These are phyloP conservation scores for Citeromyces nyonsensis DNA, from an alignment of 805 yeast genomes.

Conservation along the genomic window DNA sequence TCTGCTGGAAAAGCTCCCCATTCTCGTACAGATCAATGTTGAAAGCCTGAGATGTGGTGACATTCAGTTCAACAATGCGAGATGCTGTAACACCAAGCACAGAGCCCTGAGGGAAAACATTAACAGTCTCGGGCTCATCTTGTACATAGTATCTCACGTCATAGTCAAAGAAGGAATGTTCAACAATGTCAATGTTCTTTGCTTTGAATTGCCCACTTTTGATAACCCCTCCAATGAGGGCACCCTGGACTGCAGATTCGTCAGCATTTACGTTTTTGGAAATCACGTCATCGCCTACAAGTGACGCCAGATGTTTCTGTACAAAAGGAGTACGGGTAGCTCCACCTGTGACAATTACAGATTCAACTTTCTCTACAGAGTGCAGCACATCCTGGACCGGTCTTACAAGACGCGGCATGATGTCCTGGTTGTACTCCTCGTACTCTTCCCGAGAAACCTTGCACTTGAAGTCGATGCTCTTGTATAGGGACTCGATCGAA, in stretches of 20 bases:
- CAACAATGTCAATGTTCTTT: conserved; percentile 42
- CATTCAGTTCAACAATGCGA: conserved; percentile 18
- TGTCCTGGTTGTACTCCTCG: conserved; percentile 37
- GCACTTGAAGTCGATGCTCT: conserved; percentile 62
- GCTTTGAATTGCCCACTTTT: conserved; percentile 56
- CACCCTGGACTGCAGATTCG: conserved; percentile 85
- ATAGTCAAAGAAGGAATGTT: conserved; percentile 35
- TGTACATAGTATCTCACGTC: conserved; percentile 16
- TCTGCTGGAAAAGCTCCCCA: conserved; percentile 15
- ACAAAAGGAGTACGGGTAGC: conserved; percentile 83
- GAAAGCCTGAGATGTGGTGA: conserved; percentile 5
- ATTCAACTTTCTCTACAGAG: conserved; percentile 13
- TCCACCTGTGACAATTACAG: conserved; percentile 82
- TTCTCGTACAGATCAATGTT: conserved; percentile 20
- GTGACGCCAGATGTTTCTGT: conserved; percentile 38
- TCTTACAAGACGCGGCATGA: conserved; percentile 25
- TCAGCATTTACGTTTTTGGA: conserved; percentile 89
- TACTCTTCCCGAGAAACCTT: conserved; percentile 66
- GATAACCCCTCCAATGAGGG: conserved; percentile 70
- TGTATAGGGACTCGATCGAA: conserved; percentile 57
- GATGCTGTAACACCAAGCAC: conserved; percentile 12
- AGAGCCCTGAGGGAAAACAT: conserved; percentile 33
- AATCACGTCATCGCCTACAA: conserved; percentile 44
- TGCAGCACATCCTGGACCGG: conserved; percentile 42
- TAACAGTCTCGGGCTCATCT: conserved; percentile 10